Evolutionary conservation across 768 basidiomycete genomes (phyloP), one percentile per base, ranked within the genome.

Genomic region (Tylopilus vinaceipallidus): DNA sequence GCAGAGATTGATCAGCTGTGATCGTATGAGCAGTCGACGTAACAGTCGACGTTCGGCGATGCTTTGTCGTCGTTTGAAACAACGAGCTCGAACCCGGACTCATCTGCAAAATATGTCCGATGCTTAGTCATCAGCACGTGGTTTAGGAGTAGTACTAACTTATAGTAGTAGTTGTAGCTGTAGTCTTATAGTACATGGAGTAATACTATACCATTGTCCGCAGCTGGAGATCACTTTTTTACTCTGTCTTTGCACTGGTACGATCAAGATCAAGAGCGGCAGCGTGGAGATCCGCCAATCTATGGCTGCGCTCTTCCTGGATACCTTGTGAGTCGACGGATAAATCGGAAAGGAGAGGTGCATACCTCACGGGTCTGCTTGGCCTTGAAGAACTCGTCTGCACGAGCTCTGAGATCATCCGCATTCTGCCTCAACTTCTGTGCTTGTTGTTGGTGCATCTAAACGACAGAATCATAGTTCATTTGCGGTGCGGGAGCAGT

Each of bases 401-500:
- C 52, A 11, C 59, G 53, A 27, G 13, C 42, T 39, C 45, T 63
- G 49, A 62, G 53, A 16, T 19, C 22, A 17, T 58, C 63, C 1
- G 64, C 37, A 3, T 58, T 55, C 1, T 52, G 51, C 20, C 48
- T 63, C 5, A 61, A 24, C 40, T 49, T 61, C 22, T 46, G 45
- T 19, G 58, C 56, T 16, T 59, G 60, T 14, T 64, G 59, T 33
- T 58, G 56, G 40, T 64, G 65, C 27, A 61, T 48, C 70, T 72
- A 9, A 12, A 39, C 16, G 13, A 16, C 29, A 7, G 16, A 12
- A 3, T 37, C 0, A 12, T 20, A 4, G 3, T 49, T 40, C 20
- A 4, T 44, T 14, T 16, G 22, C 14, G 12, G n/a, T n/a, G n/a
- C n/a, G 4, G 20, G 16, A 17, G 29, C 14, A 16, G 3, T 45